Evolutionary conservation across 139 green algal genomes (phyloP).

Genomic region (Auxenochlorella protothecoides): DNA sequence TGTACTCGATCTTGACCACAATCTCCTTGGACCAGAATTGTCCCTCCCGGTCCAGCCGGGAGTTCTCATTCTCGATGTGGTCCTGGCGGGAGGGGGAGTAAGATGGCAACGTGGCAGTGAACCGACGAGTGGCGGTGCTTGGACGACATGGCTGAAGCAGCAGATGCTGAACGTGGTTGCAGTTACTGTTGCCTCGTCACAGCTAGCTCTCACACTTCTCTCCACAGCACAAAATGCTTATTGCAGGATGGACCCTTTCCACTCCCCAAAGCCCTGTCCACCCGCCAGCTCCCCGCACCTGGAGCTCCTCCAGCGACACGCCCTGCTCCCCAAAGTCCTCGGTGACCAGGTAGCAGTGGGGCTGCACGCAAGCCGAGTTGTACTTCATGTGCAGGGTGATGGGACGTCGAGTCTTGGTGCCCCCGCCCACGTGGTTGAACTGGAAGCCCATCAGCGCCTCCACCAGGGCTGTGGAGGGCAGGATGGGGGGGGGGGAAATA

Average conservation of each 20-base stretch:
- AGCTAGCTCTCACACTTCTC: too few species aligned
- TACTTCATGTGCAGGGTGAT: conserved; percentile 98
- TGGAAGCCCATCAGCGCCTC: conserved; percentile 96
- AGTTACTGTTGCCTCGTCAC: too few species aligned
- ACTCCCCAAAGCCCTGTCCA: too few species aligned
- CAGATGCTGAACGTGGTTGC: too few species aligned
- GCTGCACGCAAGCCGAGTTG: conserved; percentile 64
- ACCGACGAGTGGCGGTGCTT: background rate
- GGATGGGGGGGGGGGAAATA: background rate
- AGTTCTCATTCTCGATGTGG: conserved; percentile 86
- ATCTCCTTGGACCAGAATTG: conserved; percentile 92
- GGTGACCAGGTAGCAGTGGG: conserved; percentile 78
- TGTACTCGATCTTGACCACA: conserved; percentile 88
- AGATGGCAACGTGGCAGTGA: background rate
- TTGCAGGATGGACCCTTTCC: too few species aligned
- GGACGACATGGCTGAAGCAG: background rate
- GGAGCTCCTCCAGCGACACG: conserved; percentile 77
- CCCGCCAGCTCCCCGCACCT: conserved; percentile 35
- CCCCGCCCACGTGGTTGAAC: conserved; percentile 95
- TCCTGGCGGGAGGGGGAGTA: conserved; percentile 34
- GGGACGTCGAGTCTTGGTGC: conserved; percentile 89
- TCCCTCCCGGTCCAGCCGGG: conserved; percentile 68
- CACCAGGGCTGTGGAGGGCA: conserved; percentile 60
- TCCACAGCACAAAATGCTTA: too few species aligned
- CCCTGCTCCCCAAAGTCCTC: conserved; percentile 75